Conservation (phyloP, 2,329 filamentous ascomycete species). For the Trichoderma pleuroti region DNA sequence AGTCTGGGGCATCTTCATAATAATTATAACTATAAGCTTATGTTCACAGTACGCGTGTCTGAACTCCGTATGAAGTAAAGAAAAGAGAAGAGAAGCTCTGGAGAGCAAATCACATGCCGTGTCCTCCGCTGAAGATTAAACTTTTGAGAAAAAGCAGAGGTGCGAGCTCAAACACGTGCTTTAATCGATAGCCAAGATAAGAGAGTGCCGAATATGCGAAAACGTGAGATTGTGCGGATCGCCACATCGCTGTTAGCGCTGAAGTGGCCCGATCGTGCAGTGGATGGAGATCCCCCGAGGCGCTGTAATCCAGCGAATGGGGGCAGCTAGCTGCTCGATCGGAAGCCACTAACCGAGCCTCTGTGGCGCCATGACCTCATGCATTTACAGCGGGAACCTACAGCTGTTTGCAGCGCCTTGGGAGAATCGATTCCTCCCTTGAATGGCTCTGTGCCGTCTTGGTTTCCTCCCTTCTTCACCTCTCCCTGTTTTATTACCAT, state of each 20-base stretch:
- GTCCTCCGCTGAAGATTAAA: neutral
- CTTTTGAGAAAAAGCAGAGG: neutral
- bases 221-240: neutral
- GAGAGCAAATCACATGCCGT: neutral
- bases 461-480: neutral
- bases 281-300: neutral
- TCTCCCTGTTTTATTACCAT: neutral
- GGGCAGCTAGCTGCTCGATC: neutral
- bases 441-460: neutral
- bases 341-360: neutral
- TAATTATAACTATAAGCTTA: neutral
- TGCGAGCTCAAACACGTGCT: neutral
- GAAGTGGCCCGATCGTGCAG: neutral
- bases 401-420: constrained; percentile 9
- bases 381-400: neutral
- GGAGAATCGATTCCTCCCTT: neutral
- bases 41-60: neutral
- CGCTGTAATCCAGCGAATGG: constrained; percentile 3
- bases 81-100: neutral
- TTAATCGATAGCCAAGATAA: neutral
- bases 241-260: neutral
- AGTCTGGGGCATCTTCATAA: neutral
- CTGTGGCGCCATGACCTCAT: constrained; percentile 19
- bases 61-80: neutral
- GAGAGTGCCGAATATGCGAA: neutral